A percentile compares a stretch with the other conserved stretches of the same genome.
phyloP scores from a whole-genome alignment of 768 basidiomycete species.

The Kwoniella europaea region DNA sequence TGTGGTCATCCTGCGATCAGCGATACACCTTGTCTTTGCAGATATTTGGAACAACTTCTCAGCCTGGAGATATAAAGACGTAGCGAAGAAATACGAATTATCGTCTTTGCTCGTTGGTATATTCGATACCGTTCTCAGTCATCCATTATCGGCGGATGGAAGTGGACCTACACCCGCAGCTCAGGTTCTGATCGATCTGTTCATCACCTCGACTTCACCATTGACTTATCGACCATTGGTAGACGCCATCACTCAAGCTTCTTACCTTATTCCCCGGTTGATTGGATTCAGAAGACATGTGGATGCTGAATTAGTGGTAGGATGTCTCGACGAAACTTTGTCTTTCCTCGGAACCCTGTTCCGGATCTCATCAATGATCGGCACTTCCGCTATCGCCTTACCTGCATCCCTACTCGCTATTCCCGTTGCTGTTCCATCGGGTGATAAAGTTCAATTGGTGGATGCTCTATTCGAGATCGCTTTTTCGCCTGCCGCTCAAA shows the following conservation, averaged over 20 bases:
- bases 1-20: conserved; percentile 65
- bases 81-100: conserved; percentile 84
- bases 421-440: conserved; percentile 16
- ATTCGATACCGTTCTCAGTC: conserved; percentile 69
- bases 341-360: conserved; percentile 37
- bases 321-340: conserved; percentile 28
- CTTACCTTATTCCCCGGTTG: conserved; percentile 67
- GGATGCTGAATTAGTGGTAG: conserved; percentile 36
- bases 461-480: conserved; percentile 36
- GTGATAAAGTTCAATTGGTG: conserved; percentile 34
- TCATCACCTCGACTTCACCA: conserved; percentile 75
- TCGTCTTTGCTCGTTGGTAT: conserved; percentile 70
- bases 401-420: conserved; percentile 33
- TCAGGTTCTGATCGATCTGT: conserved; percentile 66
- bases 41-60: conserved; percentile 87
- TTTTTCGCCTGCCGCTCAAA: conserved; percentile 21
- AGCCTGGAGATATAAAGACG: conserved; percentile 81
- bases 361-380: conserved; percentile 29
- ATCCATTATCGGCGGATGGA: conserved; percentile 33
- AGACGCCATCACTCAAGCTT: conserved; percentile 69
- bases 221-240: conserved; percentile 82
- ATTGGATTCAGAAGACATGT: conserved; percentile 44
- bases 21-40: conserved; percentile 76
- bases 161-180: conserved; percentile 25
- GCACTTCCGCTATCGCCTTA: conserved; percentile 24